Evolutionary conservation across 2,329 filamentous ascomycete species (phyloP), one percentile per base, ranked within the genome.

Genomic region (Trichoderma sp.): DNA sequence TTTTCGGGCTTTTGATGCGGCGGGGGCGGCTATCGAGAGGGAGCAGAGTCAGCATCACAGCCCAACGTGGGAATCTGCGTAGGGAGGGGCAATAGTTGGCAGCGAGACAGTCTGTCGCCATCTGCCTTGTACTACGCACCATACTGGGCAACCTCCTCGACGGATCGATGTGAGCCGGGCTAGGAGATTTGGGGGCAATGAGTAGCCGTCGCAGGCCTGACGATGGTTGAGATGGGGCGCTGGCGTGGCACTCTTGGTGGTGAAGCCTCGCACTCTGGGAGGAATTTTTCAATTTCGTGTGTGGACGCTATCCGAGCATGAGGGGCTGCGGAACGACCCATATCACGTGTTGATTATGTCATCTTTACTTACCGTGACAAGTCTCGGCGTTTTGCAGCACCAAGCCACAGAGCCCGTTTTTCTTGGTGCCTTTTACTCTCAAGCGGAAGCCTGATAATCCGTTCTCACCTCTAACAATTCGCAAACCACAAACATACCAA

Each of bases 1-100:
- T 99, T 99, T 87, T 99, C 96, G 79, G 96, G 96, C 84, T 97
- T 97, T 81, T 96, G 94, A 82, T 98, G 94, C 76, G 94, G 92
- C 85, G 94, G 94, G 81, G 96, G 96, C 86, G 96, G 93, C 96
- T 95, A 72, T 76, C 55, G 37, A 37, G 35, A 68, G 72, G 70
- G 71, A 68, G 57, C 62, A 64, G 70, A 69, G 74, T 79, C 71
- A 79, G 72, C 71, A 77, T 76, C 70, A 71, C 69, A 40, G 64
- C 66, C 47, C 61, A 68, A 68, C 64, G 68, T 71, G 66, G 66
- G 29, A 6, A 59, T 27, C 14, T 37, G 61, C 33, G 56, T 37
- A 27, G 61, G 71, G 73, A 73, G 72, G 73, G 61, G 65, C 59
- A 66, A 76, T 78, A 74, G 75, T 76, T 76, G 76, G 77, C 47